Base-by-base conservation (phyloP, 768 basidiomycete species). In the Calocybe gangraenosa region DNA sequence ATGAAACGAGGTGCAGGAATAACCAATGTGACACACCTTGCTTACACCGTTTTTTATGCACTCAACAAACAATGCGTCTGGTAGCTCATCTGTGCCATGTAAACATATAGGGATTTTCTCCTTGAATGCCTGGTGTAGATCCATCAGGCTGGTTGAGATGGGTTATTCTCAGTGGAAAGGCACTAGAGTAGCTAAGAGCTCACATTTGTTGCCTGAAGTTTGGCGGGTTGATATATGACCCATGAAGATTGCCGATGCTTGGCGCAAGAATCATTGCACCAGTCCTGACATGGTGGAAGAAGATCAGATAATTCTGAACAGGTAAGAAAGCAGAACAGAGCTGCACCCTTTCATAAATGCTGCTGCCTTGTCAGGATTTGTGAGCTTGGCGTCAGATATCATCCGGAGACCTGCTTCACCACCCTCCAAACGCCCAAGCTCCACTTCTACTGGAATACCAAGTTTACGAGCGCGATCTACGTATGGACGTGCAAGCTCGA, bases 161-260 rank as follows among this genome's bases (percentile, higher is more conserved):
- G 35, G 5, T 22, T 23, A 11, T 28, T n/a, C 34, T 22, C 34
- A 15, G 34, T 50, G 17, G 43, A 7, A 9, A 22, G 17, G 15
- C 37, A 11, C 5, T 14, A n/a, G 5, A 46, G n/a, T 18, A n/a
- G 37, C 25, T 5, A 5, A 28, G 11, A 28, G 25, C 7, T 30
- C 31, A 70, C 72, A 74, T 75, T 22, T 70, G 64, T 41, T 69
- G 68, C 9, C 64, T 64, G 54, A 74, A 73, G 50, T 72, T 69
- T 6, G 73, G 72, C 14, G 71, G 68, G 31, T 66, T 68, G 44
- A 73, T 49, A 46, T 74, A 75, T 18, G 64, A 65, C 9, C 73
- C 72, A 42, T 74, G 74, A 3, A 74, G 55, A 42, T 75, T 75
- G 2, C 74, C 73, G 38, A 74, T 74, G 44, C 71, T 72, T 2